Conservation (phyloP, 805 yeast species). For the Yamadazyma paraphyllophila region DNA sequence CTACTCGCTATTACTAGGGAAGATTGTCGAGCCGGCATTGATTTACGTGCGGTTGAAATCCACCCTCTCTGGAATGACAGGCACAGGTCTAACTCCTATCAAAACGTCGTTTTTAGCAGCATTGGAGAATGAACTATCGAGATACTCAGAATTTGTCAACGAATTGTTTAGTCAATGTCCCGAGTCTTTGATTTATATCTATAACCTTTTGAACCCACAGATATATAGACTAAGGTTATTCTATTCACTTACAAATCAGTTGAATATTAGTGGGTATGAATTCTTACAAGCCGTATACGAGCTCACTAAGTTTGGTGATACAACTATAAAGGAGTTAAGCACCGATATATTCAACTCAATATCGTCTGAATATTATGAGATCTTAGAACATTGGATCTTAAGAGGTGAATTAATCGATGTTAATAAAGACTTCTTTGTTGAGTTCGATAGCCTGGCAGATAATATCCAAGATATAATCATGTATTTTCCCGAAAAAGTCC, state of each 20-base stretch:
- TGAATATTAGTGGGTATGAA: slow-evolving; percentile 44
- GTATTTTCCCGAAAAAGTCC: slow-evolving; percentile 36
- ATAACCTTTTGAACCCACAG: slow-evolving; percentile 46
- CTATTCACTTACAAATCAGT: slow-evolving; percentile 38
- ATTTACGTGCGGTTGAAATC: slow-evolving; percentile 49
- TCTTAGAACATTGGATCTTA: slow-evolving; percentile 64
- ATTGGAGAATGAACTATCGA: slow-evolving; percentile 37
- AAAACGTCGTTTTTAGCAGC: slow-evolving; percentile 59
- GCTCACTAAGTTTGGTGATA: slow-evolving; percentile 64
- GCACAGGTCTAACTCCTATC: slow-evolving; percentile 45
- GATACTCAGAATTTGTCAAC: slow-evolving; percentile 38
- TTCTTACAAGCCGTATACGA: slow-evolving; percentile 53
- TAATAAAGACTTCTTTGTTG: slow-evolving; percentile 62
- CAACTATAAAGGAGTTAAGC: slow-evolving; percentile 44
- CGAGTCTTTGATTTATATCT: slow-evolving; percentile 33
- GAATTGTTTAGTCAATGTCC: slow-evolving; percentile 26
- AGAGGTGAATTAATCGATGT: slow-evolving; percentile 60
- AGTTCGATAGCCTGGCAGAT: slow-evolving; percentile 26
- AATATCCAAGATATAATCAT: slow-evolving; percentile 35
- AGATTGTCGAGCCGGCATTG: slow-evolving; percentile 69
- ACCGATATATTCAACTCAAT: slow-evolving; percentile 43
- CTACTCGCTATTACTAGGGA: slow-evolving; percentile 51
- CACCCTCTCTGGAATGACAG: slow-evolving; percentile 18
- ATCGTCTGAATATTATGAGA: slow-evolving; percentile 57
- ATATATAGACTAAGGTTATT: slow-evolving; percentile 59